phyloP scores from a whole-genome alignment of 179 eudicot genomes.

The Pouteria campechiana region DNA sequence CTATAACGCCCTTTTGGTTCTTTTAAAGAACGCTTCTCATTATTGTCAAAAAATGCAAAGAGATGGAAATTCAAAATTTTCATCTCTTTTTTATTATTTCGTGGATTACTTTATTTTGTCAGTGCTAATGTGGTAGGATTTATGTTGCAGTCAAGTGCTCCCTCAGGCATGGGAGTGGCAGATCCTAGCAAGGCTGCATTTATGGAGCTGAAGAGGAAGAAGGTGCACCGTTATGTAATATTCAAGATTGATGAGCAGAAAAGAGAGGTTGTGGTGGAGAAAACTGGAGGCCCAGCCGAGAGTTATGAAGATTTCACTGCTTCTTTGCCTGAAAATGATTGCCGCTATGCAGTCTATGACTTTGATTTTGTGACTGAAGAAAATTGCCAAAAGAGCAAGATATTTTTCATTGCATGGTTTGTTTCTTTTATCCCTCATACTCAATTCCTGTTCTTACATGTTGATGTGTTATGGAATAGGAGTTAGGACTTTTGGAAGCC shows the following conservation, averaged over 20 bases:
- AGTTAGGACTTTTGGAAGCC: no score
- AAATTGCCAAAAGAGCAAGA: slow-evolving; percentile 73
- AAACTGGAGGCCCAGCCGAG: slow-evolving; percentile 60
- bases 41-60: no score
- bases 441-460: no score
- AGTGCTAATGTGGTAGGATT: no score
- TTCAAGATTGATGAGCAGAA: slow-evolving; percentile 70
- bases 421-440: slow-evolving; percentile 6
- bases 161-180: slow-evolving; percentile 68
- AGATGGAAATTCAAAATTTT: no score
- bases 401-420: slow-evolving; percentile 66
- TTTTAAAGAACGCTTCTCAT: no score
- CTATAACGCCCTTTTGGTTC: no score
- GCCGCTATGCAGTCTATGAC: slow-evolving; percentile 67
- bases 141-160: slow-evolving; percentile 46
- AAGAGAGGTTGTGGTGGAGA: slow-evolving; percentile 67
- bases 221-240: slow-evolving; percentile 65
- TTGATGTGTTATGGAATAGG: no score
- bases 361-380: slow-evolving; percentile 63
- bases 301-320: slow-evolving; percentile 62
- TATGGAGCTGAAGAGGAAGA: slow-evolving; percentile 61
- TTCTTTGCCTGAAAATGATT: slow-evolving; percentile 66
- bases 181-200: slow-evolving; percentile 56
- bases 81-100: no score
- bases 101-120: no score